Conservation (phyloP, 495 filamentous ascomycete genomes). For the Aspergillus leporis region DNA sequence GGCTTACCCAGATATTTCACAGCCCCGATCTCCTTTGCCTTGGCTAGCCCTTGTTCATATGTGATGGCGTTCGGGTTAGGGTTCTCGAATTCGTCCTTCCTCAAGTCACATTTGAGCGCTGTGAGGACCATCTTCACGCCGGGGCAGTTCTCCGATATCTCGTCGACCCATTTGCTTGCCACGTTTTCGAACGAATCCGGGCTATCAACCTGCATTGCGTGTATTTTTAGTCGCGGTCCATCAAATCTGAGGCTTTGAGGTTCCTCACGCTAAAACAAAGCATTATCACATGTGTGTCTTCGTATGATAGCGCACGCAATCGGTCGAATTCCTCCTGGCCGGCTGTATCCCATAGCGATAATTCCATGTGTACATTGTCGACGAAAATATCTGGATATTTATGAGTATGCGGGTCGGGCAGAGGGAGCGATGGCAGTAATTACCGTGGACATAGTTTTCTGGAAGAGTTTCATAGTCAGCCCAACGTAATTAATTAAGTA, state of each 20-base stretch:
- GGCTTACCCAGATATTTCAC: slow-evolving; percentile 81
- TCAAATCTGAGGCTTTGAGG: not conserved
- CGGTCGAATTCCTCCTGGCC: slow-evolving; percentile 99
- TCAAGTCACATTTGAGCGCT: slow-evolving; percentile 93
- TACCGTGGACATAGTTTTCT: slow-evolving; percentile 99
- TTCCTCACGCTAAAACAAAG: slow-evolving; percentile 82
- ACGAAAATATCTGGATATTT: slow-evolving; percentile 82
- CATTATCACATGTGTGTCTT: slow-evolving; percentile 97
- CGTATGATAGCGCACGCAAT: slow-evolving; percentile 91
- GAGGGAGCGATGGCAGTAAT: slow-evolving; percentile 7
- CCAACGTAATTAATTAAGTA: slow-evolving; percentile 12
- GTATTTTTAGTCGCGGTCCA: slow-evolving; percentile 15
- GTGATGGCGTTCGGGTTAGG: slow-evolving; percentile 70
- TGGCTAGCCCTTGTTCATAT: slow-evolving; percentile 90
- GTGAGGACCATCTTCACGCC: slow-evolving; percentile 94
- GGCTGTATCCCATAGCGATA: slow-evolving; percentile 97
- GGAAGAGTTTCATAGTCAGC: slow-evolving; percentile 31
- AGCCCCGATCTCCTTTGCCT: slow-evolving; percentile 84
- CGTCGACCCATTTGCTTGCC: slow-evolving; percentile 95
- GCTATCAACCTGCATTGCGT: slow-evolving; percentile 68
- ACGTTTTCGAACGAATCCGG: slow-evolving; percentile 97
- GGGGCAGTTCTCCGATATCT: slow-evolving; percentile 96
- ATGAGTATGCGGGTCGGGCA: slow-evolving; percentile 16
- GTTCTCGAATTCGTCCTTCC: slow-evolving; percentile 65
- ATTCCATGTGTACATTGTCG: slow-evolving; percentile 92